Conservation (phyloP, 257 asterid species). For the Nicotiana attenuata region DNA sequence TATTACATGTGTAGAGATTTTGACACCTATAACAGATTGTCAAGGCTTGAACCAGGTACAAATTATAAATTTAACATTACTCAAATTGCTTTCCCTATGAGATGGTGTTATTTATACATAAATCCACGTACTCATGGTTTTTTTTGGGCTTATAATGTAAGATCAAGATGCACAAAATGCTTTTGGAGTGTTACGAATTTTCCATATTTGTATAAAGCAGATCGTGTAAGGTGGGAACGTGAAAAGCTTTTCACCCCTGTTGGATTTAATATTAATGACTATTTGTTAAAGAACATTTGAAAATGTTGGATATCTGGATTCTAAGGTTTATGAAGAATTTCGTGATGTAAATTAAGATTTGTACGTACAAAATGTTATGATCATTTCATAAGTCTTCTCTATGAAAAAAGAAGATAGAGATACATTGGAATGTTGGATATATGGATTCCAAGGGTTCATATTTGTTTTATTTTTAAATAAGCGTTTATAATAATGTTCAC, state of each 20-base stretch:
- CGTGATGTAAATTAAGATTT: too few relatives aligned
- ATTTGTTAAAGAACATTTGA: not conserved
- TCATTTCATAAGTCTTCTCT: not conserved
- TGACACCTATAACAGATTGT: not conserved
- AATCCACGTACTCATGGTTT: conserved; percentile 15
- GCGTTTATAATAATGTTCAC: too few relatives aligned
- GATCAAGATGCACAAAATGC: conserved; percentile 25
- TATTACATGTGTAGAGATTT: conserved; percentile 18
- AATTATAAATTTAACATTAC: conserved; percentile 15
- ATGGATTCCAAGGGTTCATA: not conserved
- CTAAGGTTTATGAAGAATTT: too few relatives aligned
- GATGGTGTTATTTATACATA: conserved; percentile 24
- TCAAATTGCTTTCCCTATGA: conserved; percentile 26
- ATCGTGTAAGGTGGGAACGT: conserved; percentile 26
- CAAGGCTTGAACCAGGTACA: not conserved
- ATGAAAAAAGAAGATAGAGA: not conserved
- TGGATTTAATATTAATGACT: conserved; percentile 5
- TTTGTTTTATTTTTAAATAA: too few relatives aligned
- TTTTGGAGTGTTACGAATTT: conserved; percentile 18
- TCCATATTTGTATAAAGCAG: conserved; percentile 16
- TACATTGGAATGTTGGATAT: not conserved
- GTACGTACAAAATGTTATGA: not conserved
- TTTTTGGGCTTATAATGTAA: conserved; percentile 25
- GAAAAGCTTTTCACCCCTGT: conserved; percentile 16
- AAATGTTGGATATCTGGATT: too few relatives aligned